Percentiles rank a stretch among this genome's conserved stretches.
These are phyloP conservation scores for Exophiala viscosa DNA, from an alignment of 2,329 filamentous ascomycete genomes.

Conservation along the genomic window DNA sequence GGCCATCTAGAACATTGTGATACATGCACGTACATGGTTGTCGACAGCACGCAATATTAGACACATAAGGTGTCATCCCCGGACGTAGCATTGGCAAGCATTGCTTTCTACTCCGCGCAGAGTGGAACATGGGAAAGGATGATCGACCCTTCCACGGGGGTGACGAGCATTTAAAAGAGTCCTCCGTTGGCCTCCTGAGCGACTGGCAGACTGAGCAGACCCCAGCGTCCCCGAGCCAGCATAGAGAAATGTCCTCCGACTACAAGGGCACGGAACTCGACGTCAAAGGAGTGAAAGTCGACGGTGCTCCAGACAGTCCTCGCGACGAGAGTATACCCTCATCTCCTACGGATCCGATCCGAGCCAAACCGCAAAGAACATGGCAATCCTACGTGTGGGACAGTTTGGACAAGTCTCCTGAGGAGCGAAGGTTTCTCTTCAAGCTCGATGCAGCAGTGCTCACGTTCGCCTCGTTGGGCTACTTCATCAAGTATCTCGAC, in stretches of 20 bases:
- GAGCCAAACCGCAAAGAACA: slow-evolving; percentile 35
- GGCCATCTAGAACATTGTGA: not conserved
- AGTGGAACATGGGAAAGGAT: too few species aligned
- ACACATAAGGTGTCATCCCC: slow-evolving; percentile 9
- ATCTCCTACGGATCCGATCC: slow-evolving; percentile 16
- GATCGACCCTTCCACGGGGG: too few species aligned
- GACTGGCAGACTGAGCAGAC: too few species aligned
- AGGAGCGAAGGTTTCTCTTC: slow-evolving; percentile 50
- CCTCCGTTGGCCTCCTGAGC: too few species aligned
- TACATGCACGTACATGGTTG: not conserved
- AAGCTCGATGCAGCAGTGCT: slow-evolving; percentile 57
- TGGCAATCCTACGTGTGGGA: slow-evolving; percentile 54
- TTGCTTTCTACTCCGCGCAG: not conserved
- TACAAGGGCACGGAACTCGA: slow-evolving; percentile 7
- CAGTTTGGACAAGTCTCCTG: slow-evolving; percentile 49
- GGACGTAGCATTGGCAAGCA: not conserved
- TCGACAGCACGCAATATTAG: slow-evolving; percentile 17
- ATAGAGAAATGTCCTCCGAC: slow-evolving; percentile 6
- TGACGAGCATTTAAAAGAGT: not conserved
- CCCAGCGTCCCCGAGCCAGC: not conserved
- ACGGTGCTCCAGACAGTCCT: not conserved
- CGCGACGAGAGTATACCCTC: not conserved
- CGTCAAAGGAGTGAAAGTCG: slow-evolving; percentile 7
- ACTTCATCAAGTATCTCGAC: slow-evolving; percentile 56
- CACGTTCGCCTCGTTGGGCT: slow-evolving; percentile 54